Percentiles rank a stretch among this genome's conserved stretches.
Evolutionary conservation across 2,329 filamentous ascomycete genomes (phyloP).

Genomic region (Dactylellina haptotyla): DNA sequence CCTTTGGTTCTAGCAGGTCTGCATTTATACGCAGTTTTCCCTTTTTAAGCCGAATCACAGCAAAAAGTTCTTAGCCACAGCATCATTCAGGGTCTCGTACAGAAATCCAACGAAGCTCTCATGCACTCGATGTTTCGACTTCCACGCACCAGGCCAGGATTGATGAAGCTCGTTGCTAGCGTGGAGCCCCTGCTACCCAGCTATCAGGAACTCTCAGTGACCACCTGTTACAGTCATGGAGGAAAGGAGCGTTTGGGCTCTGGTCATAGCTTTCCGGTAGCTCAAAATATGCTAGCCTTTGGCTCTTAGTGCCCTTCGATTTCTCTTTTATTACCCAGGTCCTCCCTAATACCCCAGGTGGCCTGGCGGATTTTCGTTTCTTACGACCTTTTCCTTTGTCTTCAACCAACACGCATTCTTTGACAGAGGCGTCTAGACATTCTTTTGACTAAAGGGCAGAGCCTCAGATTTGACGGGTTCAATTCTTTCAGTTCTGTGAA

Average conservation of each 20-base stretch:
- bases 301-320: slow-evolving; percentile 6
- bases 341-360: slow-evolving; percentile 25
- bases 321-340: slow-evolving; percentile 37
- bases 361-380: slow-evolving; percentile 23
- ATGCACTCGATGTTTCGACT: slow-evolving; percentile 36
- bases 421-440: slow-evolving; percentile 45
- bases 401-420: slow-evolving; percentile 33
- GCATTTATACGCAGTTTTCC: background rate
- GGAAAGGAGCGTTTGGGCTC: background rate
- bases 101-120: slow-evolving; percentile 27
- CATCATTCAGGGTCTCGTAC: slow-evolving; percentile 4
- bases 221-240: slow-evolving; percentile 31
- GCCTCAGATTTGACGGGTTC: slow-evolving; percentile 36
- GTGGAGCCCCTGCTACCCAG: slow-evolving; percentile 6
- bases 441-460: slow-evolving; percentile 44
- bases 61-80: background rate
- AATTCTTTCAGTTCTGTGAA: slow-evolving; percentile 42
- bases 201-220: slow-evolving; percentile 16
- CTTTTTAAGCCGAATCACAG: background rate
- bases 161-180: slow-evolving; percentile 3
- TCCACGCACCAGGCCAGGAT: slow-evolving; percentile 11
- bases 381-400: slow-evolving; percentile 35
- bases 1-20: too few species aligned
- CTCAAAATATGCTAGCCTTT: slow-evolving; percentile 5
- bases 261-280: background rate